Evolutionary conservation across 164 flowering plant species (phyloP).

Genomic region (Nymphaea thermarum): DNA sequence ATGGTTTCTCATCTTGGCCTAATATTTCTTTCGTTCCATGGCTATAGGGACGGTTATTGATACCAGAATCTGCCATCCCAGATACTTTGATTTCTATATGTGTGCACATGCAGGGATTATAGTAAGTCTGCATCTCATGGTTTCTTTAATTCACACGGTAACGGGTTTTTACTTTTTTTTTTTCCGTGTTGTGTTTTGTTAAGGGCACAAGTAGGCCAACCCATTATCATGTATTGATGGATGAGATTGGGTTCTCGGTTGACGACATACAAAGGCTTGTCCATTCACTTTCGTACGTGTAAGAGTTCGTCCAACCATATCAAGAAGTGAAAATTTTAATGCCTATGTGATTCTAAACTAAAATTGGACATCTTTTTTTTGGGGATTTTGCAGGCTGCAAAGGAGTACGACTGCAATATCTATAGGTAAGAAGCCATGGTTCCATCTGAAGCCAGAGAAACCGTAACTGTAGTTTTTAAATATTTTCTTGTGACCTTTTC

Average conservation of each 20-base stretch:
- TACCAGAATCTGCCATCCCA: constrained; percentile 63
- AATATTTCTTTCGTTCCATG: neutral
- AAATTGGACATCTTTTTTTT: neutral
- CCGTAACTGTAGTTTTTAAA: no score
- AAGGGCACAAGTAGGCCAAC: constrained; percentile 81
- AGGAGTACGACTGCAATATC: constrained; percentile 86
- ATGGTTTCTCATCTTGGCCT: neutral
- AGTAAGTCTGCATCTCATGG: constrained; percentile 34
- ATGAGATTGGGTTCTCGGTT: constrained; percentile 60
- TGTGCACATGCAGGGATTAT: constrained; percentile 95
- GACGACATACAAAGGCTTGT: constrained; percentile 80
- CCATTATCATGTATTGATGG: constrained; percentile 62
- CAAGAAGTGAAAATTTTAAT: no score
- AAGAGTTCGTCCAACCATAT: constrained; percentile 12
- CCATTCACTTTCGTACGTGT: constrained; percentile 79
- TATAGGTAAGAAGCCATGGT: constrained; percentile 32
- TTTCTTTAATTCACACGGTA: neutral
- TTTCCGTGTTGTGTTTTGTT: neutral
- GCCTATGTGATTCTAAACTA: no score
- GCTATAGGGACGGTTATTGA: constrained; percentile 74
- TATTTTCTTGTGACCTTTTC: no score
- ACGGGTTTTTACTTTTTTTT: neutral
- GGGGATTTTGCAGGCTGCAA: constrained; percentile 44
- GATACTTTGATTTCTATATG: constrained; percentile 73
- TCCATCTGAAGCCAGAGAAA: no score